A percentile compares a stretch with the other conserved stretches of the same genome.
Evolutionary conservation across 805 yeast species (phyloP).

Genomic region (Kazachstania viticola): DNA sequence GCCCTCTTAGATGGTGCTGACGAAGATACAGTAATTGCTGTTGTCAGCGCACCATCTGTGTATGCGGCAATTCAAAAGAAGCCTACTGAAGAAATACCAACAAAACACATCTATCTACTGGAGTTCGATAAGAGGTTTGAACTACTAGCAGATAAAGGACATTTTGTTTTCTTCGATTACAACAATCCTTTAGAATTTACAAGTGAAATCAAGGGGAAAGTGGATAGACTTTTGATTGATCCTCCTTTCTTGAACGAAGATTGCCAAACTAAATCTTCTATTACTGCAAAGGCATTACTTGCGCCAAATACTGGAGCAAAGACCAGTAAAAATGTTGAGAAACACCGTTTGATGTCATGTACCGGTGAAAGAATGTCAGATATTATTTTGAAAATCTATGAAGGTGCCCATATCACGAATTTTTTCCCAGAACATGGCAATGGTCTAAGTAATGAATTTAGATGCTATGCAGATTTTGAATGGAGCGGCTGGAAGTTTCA

Average conservation of each 20-base stretch:
- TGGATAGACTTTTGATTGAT: conserved; percentile 66
- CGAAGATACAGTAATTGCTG: conserved; percentile 54
- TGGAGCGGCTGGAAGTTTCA: conserved; percentile 52
- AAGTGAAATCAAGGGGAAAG: conserved; percentile 41
- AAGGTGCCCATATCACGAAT: conserved; percentile 50
- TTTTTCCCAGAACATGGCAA: conserved; percentile 74
- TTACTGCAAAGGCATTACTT: conserved; percentile 52
- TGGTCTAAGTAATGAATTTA: conserved; percentile 78
- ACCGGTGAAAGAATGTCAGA: conserved; percentile 84
- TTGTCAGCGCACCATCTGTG: conserved; percentile 86
- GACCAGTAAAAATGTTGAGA: conserved; percentile 31
- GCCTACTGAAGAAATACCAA: conserved; percentile 43
- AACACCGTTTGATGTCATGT: conserved; percentile 52
- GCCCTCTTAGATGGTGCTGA: conserved; percentile 72
- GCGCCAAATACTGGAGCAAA: conserved; percentile 27
- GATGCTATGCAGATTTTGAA: conserved; percentile 74
- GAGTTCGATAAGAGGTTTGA: conserved; percentile 75
- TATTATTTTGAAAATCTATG: conserved; percentile 49
- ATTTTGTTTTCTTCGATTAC: conserved; percentile 68
- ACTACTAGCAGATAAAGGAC: conserved; percentile 52
- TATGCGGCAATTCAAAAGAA: conserved; percentile 66
- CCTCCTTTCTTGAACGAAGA: conserved; percentile 81
- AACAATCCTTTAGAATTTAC: conserved; percentile 56
- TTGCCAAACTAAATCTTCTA: conserved; percentile 64
- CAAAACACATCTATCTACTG: conserved; percentile 57